A percentile compares a stretch with the other conserved stretches of the same genome.
These are phyloP conservation scores for Symbiodinium pilosum DNA, from an alignment of 73 alveolate genomes.

Conservation along the genomic window DNA sequence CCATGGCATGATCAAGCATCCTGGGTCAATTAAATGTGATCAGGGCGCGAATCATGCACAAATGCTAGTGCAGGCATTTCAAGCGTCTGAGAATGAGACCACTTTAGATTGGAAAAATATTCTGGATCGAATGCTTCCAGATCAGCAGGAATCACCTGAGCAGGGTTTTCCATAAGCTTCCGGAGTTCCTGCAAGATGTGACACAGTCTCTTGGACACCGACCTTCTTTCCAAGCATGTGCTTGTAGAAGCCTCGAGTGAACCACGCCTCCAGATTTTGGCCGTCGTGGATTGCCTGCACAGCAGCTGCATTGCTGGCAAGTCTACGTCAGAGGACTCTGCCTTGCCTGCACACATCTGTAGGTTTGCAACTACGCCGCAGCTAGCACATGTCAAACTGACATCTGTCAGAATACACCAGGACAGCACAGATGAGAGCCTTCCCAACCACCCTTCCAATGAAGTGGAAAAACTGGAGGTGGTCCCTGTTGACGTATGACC, in stretches of 20 bases:
- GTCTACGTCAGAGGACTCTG: not conserved
- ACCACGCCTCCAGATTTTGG: conserved; percentile 97
- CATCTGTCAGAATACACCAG: no score
- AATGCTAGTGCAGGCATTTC: not conserved
- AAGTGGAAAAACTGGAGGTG: conserved; percentile 99
- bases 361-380: not conserved
- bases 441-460: conserved; percentile 99
- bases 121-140: conserved; percentile 99
- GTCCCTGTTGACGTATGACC: conserved; percentile 97
- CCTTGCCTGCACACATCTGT: not conserved
- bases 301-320: not conserved
- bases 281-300: conserved; percentile 97
- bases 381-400: no score
- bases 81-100: conserved; percentile 62
- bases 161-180: no score
- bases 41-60: not conserved
- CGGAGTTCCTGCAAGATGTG: no score
- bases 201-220: not conserved
- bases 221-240: conserved; percentile 98
- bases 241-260: conserved; percentile 99
- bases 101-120: conserved; percentile 98
- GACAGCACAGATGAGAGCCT: no score
- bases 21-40: not conserved
- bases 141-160: conserved; percentile 98
- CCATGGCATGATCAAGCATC: conserved; percentile 42